A percentile compares a stretch with the other conserved stretches of the same genome.
These are phyloP conservation scores for Corchorus capsularis DNA, from an alignment of 345 rosid species.

Conservation along the genomic window DNA sequence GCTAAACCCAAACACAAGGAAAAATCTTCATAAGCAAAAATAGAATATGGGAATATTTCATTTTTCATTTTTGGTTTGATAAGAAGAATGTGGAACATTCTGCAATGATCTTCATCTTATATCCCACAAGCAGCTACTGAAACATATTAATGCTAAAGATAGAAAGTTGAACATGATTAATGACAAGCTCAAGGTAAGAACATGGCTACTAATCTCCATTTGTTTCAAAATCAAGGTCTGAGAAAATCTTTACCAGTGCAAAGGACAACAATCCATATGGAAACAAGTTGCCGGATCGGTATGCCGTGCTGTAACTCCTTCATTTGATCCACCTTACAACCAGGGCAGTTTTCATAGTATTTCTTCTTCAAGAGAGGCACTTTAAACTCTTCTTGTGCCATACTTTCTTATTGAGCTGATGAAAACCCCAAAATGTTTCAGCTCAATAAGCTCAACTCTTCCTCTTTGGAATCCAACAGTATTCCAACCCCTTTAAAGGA, in stretches of 20 bases:
- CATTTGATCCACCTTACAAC: conserved; percentile 69
- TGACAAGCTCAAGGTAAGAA: neutral
- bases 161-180: neutral
- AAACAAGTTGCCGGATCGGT: conserved; percentile 56
- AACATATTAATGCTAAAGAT: neutral
- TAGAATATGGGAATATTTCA: no score
- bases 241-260: conserved; percentile 45
- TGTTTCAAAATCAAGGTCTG: neutral
- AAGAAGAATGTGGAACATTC: neutral
- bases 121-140: neutral
- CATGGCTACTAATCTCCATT: neutral
- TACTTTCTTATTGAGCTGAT: conserved; percentile 12
- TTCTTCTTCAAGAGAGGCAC: conserved; percentile 57
- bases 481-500: neutral
- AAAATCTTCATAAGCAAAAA: no score
- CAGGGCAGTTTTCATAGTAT: conserved; percentile 72
- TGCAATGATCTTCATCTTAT: neutral
- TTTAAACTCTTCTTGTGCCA: conserved; percentile 34
- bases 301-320: conserved; percentile 55
- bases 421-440: neutral
- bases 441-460: conserved; percentile 16
- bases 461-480: neutral
- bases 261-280: conserved; percentile 78
- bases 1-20: no score
- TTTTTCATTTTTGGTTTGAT: no score